Percentiles rank a stretch among this genome's conserved stretches.
Evolutionary conservation across 2,329 filamentous ascomycete genomes (phyloP).

Genomic region (Huntiella abstrusa): DNA sequence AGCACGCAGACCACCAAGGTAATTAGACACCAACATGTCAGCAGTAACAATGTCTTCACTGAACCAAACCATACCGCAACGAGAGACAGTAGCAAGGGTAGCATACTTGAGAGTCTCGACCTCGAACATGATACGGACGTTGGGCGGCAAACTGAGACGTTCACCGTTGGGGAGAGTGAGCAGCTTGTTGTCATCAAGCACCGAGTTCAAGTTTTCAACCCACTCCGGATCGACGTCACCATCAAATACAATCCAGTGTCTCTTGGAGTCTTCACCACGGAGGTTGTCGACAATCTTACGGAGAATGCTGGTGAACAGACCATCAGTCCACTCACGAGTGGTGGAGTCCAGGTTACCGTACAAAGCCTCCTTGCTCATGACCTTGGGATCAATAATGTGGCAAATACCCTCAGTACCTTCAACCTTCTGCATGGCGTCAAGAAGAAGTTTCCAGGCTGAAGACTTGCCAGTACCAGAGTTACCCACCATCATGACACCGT

Average conservation of each 20-base stretch:
- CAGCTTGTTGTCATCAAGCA: conserved; percentile 96
- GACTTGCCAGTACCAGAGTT: conserved; percentile 97
- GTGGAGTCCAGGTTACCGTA: conserved; percentile 94
- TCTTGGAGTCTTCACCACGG: conserved; percentile 86
- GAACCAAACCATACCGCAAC: conserved; percentile 99
- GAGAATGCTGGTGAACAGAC: conserved; percentile 91
- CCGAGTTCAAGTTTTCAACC: conserved; percentile 99
- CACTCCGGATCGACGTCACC: conserved; percentile 98
- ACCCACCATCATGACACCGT: conserved; percentile 99
- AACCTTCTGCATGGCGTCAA: conserved; percentile 78
- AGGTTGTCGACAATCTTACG: conserved; percentile 98
- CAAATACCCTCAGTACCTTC: conserved; percentile 86
- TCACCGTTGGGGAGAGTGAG: conserved; percentile 95
- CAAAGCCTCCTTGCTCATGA: conserved; percentile 97
- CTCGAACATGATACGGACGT: conserved; percentile 99
- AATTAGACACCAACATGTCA: conserved; percentile 81
- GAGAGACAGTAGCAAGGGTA: conserved; percentile 94
- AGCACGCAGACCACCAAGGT: conserved; percentile 64
- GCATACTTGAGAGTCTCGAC: conserved; percentile 96
- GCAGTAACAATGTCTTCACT: conserved; percentile 93
- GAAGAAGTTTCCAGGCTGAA: conserved; percentile 76
- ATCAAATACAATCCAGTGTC: conserved; percentile 99
- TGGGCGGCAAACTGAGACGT: conserved; percentile 79
- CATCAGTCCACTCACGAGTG: conserved; percentile 96
- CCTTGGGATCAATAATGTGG: conserved; percentile 97